A percentile compares a stretch with the other conserved stretches of the same genome.
Evolutionary conservation across 805 yeast genomes (phyloP).

Genomic region (Starmerella tilneyi): DNA sequence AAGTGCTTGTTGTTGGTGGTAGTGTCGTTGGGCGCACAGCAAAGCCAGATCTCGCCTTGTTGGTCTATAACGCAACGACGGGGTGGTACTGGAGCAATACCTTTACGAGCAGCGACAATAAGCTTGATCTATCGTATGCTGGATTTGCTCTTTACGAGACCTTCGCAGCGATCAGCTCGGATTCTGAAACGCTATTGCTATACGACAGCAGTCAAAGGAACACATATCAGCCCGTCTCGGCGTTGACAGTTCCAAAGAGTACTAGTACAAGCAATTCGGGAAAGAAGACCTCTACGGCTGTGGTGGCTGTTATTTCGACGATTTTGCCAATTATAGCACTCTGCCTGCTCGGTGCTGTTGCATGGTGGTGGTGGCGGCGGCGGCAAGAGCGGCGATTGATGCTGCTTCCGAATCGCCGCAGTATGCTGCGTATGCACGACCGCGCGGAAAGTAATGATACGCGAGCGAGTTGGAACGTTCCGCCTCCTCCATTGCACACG

Average conservation of each 20-base stretch:
- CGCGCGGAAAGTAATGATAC: slow-evolving; percentile 4
- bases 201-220: neutral
- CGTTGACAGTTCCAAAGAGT: slow-evolving; percentile 13
- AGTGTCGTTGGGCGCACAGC: slow-evolving; percentile 34
- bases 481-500: slow-evolving; percentile 9
- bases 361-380: slow-evolving; percentile 27
- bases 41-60: slow-evolving; percentile 37
- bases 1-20: slow-evolving; percentile 55
- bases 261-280: slow-evolving; percentile 18
- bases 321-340: slow-evolving; percentile 37
- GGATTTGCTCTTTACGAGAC: neutral
- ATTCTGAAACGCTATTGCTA: neutral
- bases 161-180: neutral
- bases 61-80: slow-evolving; percentile 34
- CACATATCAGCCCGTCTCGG: slow-evolving; percentile 6
- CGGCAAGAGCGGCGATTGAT: slow-evolving; percentile 23
- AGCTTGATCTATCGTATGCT: slow-evolving; percentile 1
- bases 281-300: slow-evolving; percentile 26
- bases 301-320: slow-evolving; percentile 40
- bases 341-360: slow-evolving; percentile 30
- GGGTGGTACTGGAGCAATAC: slow-evolving; percentile 37
- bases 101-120: neutral
- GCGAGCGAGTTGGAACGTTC: slow-evolving; percentile 9
- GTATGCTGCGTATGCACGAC: slow-evolving; percentile 16
- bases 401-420: slow-evolving; percentile 17